Conservation (phyloP, 257 asterid genomes). For the Fraxinus quadrangulata region DNA sequence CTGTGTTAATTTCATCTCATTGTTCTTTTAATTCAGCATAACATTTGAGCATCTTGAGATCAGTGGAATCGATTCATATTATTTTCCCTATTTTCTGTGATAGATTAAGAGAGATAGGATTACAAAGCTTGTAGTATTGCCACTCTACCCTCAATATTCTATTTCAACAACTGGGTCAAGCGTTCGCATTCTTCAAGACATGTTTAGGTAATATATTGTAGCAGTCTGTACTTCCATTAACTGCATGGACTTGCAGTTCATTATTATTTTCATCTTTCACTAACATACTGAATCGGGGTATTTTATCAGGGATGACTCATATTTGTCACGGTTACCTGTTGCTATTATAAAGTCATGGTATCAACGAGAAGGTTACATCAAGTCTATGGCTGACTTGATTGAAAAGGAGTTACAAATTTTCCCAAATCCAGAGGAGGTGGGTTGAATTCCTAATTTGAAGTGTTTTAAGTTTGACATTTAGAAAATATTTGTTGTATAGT, state of each 20-base stretch:
- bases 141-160: conserved; percentile 94
- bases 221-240: not conserved
- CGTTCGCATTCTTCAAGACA: conserved; percentile 75
- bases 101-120: conserved; percentile 87
- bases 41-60: not conserved
- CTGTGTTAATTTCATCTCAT: not conserved
- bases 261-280: not conserved
- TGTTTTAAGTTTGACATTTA: not conserved
- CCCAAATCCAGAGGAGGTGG: conserved; percentile 67
- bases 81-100: conserved; percentile 13
- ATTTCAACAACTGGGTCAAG: conserved; percentile 98
- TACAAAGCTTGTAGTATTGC: conserved; percentile 85
- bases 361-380: conserved; percentile 82
- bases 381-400: conserved; percentile 90
- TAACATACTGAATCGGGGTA: conserved; percentile 25
- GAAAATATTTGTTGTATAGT: not conserved
- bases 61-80: not conserved
- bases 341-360: conserved; percentile 94
- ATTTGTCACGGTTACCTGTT: conserved; percentile 73
- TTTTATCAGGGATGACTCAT: conserved; percentile 56
- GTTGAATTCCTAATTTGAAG: conserved; percentile 16
- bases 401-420: conserved; percentile 69
- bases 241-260: not conserved
- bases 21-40: not conserved
- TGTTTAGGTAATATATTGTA: conserved; percentile 53